phyloP scores from a whole-genome alignment of 208 protist species.

The Crithidia brevicula region DNA sequence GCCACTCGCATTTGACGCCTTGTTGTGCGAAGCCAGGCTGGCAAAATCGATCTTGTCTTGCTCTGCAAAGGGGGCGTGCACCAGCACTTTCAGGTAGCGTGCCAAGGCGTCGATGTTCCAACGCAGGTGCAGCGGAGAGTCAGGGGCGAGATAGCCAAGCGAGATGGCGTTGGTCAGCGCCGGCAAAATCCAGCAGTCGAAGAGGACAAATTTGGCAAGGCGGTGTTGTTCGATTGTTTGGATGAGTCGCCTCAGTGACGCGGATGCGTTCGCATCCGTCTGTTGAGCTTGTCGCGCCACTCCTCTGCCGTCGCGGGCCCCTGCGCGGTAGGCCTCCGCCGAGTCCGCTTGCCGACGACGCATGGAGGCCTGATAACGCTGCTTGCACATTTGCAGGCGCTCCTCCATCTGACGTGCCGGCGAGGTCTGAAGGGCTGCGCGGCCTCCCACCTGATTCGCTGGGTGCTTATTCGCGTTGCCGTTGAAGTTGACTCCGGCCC shows the following conservation, averaged over 20 bases:
- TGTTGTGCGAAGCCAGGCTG: slow-evolving; percentile 11
- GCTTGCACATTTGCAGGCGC: slow-evolving; percentile 28
- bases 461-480: background rate
- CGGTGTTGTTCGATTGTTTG: slow-evolving; percentile 75
- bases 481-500: background rate
- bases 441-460: background rate
- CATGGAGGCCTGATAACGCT: slow-evolving; percentile 30
- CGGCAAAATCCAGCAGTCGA: slow-evolving; percentile 90
- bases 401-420: slow-evolving; percentile 26
- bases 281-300: slow-evolving; percentile 49
- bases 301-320: slow-evolving; percentile 23
- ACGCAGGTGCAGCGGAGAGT: slow-evolving; percentile 73
- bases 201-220: slow-evolving; percentile 85
- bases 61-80: slow-evolving; percentile 76
- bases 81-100: slow-evolving; percentile 87
- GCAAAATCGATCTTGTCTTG: slow-evolving; percentile 22
- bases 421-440: background rate
- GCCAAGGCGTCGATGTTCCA: slow-evolving; percentile 91
- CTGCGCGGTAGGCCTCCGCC: background rate
- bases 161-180: slow-evolving; percentile 76
- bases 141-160: slow-evolving; percentile 71
- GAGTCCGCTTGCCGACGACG: slow-evolving; percentile 9
- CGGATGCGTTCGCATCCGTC: slow-evolving; percentile 12
- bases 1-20: background rate
- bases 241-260: slow-evolving; percentile 55